Evolutionary conservation across 2,329 filamentous ascomycete species (phyloP).

Genomic region (Trichophyton equinum): DNA sequence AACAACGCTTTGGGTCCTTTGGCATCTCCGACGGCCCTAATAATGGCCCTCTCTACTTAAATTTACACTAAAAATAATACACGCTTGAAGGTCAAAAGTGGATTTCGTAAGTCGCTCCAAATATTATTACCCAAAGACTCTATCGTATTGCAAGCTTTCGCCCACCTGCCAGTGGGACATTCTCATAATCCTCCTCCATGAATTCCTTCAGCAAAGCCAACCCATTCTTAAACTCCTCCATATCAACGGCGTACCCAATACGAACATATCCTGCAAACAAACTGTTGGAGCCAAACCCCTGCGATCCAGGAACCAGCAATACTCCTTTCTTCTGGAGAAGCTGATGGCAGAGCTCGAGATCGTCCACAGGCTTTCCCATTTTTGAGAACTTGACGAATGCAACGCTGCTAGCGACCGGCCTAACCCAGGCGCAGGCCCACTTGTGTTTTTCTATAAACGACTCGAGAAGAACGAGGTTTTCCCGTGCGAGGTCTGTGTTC

Average conservation of each 20-base stretch:
- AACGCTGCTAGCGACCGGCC: slow-evolving; percentile 66
- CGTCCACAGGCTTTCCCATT: slow-evolving; percentile 52
- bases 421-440: slow-evolving; percentile 55
- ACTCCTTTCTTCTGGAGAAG: slow-evolving; percentile 58
- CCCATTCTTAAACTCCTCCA: slow-evolving; percentile 54
- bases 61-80: not conserved
- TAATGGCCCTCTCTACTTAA: not conserved
- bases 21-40: not conserved
- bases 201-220: slow-evolving; percentile 45
- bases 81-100: not conserved
- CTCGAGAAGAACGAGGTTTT: slow-evolving; percentile 54
- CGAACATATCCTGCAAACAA: slow-evolving; percentile 60
- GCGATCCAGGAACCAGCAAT: slow-evolving; percentile 59
- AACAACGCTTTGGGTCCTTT: not conserved
- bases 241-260: slow-evolving; percentile 63
- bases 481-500: slow-evolving; percentile 55
- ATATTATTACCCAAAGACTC: not conserved
- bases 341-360: slow-evolving; percentile 57
- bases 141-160: not conserved
- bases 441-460: slow-evolving; percentile 54
- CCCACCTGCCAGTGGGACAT: slow-evolving; percentile 27
- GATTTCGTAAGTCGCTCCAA: no score
- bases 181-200: slow-evolving; percentile 44
- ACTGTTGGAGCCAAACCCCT: slow-evolving; percentile 58
- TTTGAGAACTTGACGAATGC: slow-evolving; percentile 60